Conservation (phyloP, 2,329 filamentous ascomycete genomes). For the Leptosphaerulina australis region DNA sequence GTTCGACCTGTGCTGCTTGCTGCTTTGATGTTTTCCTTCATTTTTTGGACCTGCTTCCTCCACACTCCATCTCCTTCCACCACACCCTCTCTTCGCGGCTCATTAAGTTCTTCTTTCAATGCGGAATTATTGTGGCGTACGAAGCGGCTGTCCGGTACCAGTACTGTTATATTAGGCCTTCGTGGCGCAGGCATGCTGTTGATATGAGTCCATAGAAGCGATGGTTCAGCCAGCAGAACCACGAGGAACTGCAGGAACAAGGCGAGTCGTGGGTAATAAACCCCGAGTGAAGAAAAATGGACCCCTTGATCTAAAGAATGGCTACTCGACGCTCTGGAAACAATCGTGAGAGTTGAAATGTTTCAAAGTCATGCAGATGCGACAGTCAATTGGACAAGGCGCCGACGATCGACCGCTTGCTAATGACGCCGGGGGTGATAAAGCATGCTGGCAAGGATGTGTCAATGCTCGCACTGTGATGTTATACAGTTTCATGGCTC, state of each 20-base stretch:
- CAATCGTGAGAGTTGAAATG: slow-evolving; percentile 10
- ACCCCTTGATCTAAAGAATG: neutral
- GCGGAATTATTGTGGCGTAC: neutral
- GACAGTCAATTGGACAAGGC: neutral
- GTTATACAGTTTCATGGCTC: neutral
- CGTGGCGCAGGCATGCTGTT: slow-evolving; percentile 8
- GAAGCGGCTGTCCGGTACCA: neutral
- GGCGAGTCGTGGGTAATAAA: slow-evolving; percentile 7
- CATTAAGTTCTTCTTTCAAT: neutral
- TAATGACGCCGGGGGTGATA: neutral
- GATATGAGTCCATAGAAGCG: slow-evolving; percentile 1
- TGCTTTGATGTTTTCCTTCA: neutral
- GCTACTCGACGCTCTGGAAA: slow-evolving; percentile 5
- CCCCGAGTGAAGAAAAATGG: neutral
- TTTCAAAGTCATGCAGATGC: slow-evolving; percentile 5
- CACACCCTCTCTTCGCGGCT: slow-evolving; percentile 12
- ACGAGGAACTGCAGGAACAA: neutral
- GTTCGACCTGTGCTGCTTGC: neutral
- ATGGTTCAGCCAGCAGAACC: slow-evolving; percentile 17
- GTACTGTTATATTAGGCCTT: slow-evolving; percentile 1
- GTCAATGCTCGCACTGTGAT: neutral
- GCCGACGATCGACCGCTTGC: neutral
- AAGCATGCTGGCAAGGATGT: neutral
- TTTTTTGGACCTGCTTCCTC: neutral
- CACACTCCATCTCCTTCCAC: neutral